phyloP scores from a whole-genome alignment of 257 asterid genomes.

The Solanum clarkiae region DNA sequence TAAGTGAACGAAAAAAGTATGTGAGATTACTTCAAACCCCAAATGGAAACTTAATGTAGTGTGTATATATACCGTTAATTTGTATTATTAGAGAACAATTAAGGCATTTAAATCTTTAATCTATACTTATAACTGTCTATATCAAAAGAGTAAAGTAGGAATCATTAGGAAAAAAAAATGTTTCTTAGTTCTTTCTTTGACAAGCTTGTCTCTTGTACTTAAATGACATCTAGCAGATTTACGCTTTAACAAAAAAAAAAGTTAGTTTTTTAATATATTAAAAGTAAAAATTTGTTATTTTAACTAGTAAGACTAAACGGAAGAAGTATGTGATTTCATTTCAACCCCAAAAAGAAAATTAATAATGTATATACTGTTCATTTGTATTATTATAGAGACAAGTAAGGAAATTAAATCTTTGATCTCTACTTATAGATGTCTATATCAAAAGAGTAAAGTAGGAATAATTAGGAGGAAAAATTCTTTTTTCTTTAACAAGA shows the following conservation, averaged over 20 bases:
- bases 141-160: background rate
- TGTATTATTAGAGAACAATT: background rate
- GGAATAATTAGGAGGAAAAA: background rate
- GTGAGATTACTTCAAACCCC: background rate
- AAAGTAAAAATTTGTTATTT: background rate
- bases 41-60: background rate
- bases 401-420: background rate
- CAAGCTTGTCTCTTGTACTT: background rate
- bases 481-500: background rate
- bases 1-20: background rate
- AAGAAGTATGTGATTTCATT: background rate
- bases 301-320: background rate
- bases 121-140: background rate
- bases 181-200: background rate
- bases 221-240: background rate
- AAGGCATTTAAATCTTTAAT: background rate
- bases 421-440: background rate
- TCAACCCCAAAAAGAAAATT: background rate
- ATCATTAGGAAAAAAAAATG: background rate
- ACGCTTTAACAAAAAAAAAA: background rate
- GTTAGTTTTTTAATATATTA: no score
- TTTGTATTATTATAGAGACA: background rate
- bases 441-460: background rate
- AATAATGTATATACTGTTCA: background rate
- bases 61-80: background rate